Conservation (phyloP, 1,284 basidiomycete genomes). For the Naganishia cerealis region DNA sequence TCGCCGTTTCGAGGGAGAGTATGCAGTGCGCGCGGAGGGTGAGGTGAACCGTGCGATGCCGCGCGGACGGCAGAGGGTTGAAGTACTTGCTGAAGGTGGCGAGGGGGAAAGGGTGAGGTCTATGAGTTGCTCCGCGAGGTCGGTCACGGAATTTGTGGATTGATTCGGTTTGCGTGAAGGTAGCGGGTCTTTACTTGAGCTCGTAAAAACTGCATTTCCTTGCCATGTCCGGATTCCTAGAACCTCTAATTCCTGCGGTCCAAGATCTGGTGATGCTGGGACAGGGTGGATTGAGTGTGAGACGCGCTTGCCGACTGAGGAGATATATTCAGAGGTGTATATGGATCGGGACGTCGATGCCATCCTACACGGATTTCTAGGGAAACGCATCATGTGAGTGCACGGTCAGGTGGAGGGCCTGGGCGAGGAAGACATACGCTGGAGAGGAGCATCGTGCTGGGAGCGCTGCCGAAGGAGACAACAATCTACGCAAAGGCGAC, state of each 20-base stretch:
- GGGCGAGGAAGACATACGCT: background rate
- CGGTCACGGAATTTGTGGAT: background rate
- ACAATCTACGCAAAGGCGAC: too few relatives aligned
- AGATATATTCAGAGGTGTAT: background rate
- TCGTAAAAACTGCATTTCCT: constrained; percentile 8
- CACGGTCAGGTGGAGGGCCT: too few relatives aligned
- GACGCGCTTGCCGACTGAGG: background rate
- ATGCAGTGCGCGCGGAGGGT: constrained; percentile 38
- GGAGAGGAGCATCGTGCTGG: background rate
- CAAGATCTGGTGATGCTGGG: background rate
- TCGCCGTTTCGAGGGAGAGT: constrained; percentile 35
- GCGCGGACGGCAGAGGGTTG: constrained; percentile 34
- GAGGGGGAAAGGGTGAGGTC: constrained; percentile 30
- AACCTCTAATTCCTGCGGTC: constrained; percentile 8
- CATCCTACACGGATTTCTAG: constrained; percentile 19
- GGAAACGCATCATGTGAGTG: constrained; percentile 6
- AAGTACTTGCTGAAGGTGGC: background rate
- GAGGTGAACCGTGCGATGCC: constrained; percentile 34
- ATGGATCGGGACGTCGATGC: constrained; percentile 3
- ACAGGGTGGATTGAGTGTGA: background rate
- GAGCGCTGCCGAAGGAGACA: too few relatives aligned
- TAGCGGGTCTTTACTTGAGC: background rate
- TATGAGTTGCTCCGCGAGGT: constrained; percentile 25
- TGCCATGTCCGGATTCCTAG: constrained; percentile 15
- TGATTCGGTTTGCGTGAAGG: background rate